These are phyloP conservation scores for Neofusicoccum sp. DNA, from an alignment of 2,329 filamentous ascomycete species.

Conservation along the genomic window DNA sequence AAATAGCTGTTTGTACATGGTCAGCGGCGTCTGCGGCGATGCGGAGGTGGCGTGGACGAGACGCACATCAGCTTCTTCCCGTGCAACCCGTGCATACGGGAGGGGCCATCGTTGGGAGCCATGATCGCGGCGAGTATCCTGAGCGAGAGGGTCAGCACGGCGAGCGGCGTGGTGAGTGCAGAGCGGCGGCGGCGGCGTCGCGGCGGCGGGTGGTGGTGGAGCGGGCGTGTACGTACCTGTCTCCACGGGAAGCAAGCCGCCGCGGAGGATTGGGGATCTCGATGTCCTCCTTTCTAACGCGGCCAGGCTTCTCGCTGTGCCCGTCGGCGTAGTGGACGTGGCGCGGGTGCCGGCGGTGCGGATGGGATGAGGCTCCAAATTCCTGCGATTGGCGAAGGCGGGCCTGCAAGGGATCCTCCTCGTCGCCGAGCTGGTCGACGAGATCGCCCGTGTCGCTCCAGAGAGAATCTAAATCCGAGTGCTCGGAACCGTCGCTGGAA, in stretches of 20 bases:
- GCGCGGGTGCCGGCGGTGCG: slow-evolving; percentile 52
- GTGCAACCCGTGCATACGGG: slow-evolving; percentile 84
- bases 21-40: background rate
- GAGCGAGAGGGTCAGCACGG: background rate
- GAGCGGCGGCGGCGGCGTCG: background rate
- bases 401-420: slow-evolving; percentile 75
- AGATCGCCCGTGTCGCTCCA: slow-evolving; percentile 96
- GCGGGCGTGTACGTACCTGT: slow-evolving; percentile 46
- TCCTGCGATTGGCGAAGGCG: slow-evolving; percentile 66
- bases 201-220: background rate
- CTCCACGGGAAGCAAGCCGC: slow-evolving; percentile 61
- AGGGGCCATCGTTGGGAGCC: slow-evolving; percentile 67
- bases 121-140: slow-evolving; percentile 75
- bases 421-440: slow-evolving; percentile 82
- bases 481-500: slow-evolving; percentile 63
- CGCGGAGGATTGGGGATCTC: slow-evolving; percentile 69
- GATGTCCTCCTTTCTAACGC: slow-evolving; percentile 67
- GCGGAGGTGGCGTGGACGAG: slow-evolving; percentile 16
- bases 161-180: background rate
- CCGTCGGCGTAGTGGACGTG: slow-evolving; percentile 66
- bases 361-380: slow-evolving; percentile 52
- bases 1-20: slow-evolving; percentile 67
- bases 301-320: slow-evolving; percentile 40
- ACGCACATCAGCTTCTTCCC: slow-evolving; percentile 89
- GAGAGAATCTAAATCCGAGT: slow-evolving; percentile 54